Conservation (phyloP, 2,329 filamentous ascomycete genomes). For the Calonectria ilicicola region DNA sequence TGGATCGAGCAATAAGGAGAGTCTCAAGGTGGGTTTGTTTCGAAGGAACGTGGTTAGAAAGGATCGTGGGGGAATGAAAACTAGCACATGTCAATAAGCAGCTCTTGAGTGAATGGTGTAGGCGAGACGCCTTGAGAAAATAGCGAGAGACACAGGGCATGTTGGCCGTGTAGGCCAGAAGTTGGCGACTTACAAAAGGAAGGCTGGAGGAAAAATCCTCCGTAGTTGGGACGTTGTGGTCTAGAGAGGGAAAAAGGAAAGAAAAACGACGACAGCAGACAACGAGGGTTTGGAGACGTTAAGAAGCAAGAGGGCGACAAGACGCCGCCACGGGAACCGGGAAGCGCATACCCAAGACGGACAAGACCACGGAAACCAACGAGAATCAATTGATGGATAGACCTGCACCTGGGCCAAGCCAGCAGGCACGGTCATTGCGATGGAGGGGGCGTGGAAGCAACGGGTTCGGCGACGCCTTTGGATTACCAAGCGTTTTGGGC, state of each 20-base stretch:
- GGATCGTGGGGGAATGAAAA: not conserved
- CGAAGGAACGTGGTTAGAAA: constrained; percentile 6
- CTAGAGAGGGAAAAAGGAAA: constrained; percentile 9
- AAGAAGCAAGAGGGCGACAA: constrained; percentile 18
- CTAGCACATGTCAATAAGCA: not conserved
- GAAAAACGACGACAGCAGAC: not conserved
- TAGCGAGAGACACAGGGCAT: not conserved
- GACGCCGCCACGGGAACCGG: constrained; percentile 28
- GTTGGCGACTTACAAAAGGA: constrained; percentile 15
- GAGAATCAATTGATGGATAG: constrained; percentile 13
- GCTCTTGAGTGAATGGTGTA: not conserved
- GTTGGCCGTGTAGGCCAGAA: not conserved
- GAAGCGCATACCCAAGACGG: constrained; percentile 27
- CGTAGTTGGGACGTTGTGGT: constrained; percentile 20
- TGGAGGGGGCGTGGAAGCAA: not conserved
- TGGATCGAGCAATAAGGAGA: constrained; percentile 3
- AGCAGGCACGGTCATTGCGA: not conserved
- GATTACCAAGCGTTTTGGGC: not conserved
- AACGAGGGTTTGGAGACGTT: constrained; percentile 30
- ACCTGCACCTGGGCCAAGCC: constrained; percentile 18
- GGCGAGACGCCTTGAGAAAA: not conserved
- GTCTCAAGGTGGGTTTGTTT: not conserved
- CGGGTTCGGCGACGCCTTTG: not conserved
- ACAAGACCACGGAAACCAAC: constrained; percentile 29
- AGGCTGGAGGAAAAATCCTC: constrained; percentile 21